Evolutionary conservation across 2,329 filamentous ascomycete genomes (phyloP), one percentile per base, ranked within the genome.

Genomic region (Dactylellina sp.): DNA sequence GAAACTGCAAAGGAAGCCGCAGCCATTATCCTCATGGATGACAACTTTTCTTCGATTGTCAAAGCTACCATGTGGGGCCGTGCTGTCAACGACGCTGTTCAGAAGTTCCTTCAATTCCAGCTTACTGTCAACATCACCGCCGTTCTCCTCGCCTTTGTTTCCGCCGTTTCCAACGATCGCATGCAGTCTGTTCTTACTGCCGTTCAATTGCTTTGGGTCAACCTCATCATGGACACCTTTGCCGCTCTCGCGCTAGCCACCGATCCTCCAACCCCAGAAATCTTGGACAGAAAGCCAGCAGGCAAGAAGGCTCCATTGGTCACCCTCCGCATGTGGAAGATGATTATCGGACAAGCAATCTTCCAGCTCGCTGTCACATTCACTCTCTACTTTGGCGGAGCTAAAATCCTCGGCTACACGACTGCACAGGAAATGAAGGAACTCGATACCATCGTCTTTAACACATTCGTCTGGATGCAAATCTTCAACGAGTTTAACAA

Each of bases 391-490:
- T 98, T 93, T 77, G 92, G 87, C 32, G 88, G 86, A 55, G 82
- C 81, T 70, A 82, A 79, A 35, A 88, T 92, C 12, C 84, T 92
- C n/a, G 83, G 83, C 7, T 87, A 89, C 77, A 80, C 85, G 12
- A 83, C 83, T 28, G 77, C 84, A 28, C 78, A 83, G 35, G 80
- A 86, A 37, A 76, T 80, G 4, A 79, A 77, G 12, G 85, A 91
- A 78, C 85, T 96, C 71, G 84, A 88, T 64, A 96, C 93, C 1
- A 85, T 98, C 52, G 91, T 98, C 6, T 98, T 98, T 86, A 98
- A 98, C 84, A 95, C 92, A 0, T 98, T 98, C 80, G 94, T 97
- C 60, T 98, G 94, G 94, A 97, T 98, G 93, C 94, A 98, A 79
- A 96, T 98, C 78, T 98, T 98, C 84, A 98, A 98, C 82, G 91